phyloP scores from a whole-genome alignment of 2,329 filamentous ascomycete species.

The Neocatenulostroma microsporum region DNA sequence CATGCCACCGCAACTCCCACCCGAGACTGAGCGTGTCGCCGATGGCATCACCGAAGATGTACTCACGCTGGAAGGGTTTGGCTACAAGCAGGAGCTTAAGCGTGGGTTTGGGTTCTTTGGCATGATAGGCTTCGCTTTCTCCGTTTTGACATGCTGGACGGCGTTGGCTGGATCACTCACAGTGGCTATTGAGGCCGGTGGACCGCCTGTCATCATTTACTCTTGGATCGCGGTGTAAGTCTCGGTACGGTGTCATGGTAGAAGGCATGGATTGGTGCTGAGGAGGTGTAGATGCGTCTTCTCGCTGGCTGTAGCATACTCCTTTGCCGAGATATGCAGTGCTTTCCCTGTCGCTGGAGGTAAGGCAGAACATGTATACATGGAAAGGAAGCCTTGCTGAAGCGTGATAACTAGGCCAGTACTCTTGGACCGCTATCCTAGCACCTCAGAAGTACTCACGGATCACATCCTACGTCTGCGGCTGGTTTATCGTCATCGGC shows the following conservation, averaged over 20 bases:
- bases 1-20: background rate
- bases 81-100: conserved; percentile 47
- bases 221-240: conserved; percentile 46
- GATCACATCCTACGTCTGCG: conserved; percentile 30
- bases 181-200: conserved; percentile 48
- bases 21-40: background rate
- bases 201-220: conserved; percentile 53
- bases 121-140: conserved; percentile 54
- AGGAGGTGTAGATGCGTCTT: conserved; percentile 32
- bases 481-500: conserved; percentile 24
- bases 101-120: conserved; percentile 49
- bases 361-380: conserved; percentile 26
- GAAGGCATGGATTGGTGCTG: background rate
- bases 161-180: conserved; percentile 50
- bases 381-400: no score
- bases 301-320: conserved; percentile 48
- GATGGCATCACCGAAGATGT: conserved; percentile 56
- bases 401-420: conserved; percentile 18
- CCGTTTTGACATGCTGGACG: conserved; percentile 52
- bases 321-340: conserved; percentile 53
- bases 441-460: conserved; percentile 37
- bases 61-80: conserved; percentile 33
- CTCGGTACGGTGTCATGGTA: no score
- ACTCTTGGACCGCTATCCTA: conserved; percentile 51
- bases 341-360: conserved; percentile 51